Percentiles rank a stretch among this genome's conserved stretches.
These are phyloP conservation scores for Skeletonema grethae DNA, from an alignment of 108 stramenopile genomes.

Conservation along the genomic window DNA sequence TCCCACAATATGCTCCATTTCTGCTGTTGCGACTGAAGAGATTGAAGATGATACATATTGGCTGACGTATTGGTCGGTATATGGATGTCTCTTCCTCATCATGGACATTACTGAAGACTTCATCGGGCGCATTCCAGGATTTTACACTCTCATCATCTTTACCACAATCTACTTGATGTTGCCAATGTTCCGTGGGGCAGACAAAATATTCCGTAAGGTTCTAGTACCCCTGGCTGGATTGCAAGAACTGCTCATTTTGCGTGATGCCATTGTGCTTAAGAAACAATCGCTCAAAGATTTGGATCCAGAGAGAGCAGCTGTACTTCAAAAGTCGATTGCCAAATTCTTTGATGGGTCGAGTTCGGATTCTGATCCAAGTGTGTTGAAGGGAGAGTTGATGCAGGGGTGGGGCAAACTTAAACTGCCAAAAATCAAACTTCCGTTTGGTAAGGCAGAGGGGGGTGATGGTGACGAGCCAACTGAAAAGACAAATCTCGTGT, in stretches of 20 bases:
- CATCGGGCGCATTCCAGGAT: slow-evolving; percentile 59
- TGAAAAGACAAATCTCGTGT: slow-evolving; percentile 25
- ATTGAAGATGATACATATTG: slow-evolving; percentile 52
- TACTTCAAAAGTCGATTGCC: slow-evolving; percentile 41
- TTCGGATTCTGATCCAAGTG: slow-evolving; percentile 21
- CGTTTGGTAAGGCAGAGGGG: slow-evolving; percentile 27
- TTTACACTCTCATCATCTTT: slow-evolving; percentile 53
- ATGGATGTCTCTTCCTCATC: slow-evolving; percentile 51
- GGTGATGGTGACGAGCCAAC: slow-evolving; percentile 9
- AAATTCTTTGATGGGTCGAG: slow-evolving; percentile 34
- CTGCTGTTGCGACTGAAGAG: slow-evolving; percentile 48
- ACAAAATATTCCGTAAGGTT: slow-evolving; percentile 61
- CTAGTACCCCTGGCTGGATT: slow-evolving; percentile 64
- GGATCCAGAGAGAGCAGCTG: slow-evolving; percentile 30
- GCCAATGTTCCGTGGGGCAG: slow-evolving; percentile 67
- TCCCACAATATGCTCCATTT: slow-evolving; percentile 47
- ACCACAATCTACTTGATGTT: slow-evolving; percentile 59
- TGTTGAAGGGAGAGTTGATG: slow-evolving; percentile 28
- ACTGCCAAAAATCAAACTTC: slow-evolving; percentile 26
- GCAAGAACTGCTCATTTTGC: slow-evolving; percentile 56
- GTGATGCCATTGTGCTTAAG: slow-evolving; percentile 52
- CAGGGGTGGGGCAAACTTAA: slow-evolving; percentile 12
- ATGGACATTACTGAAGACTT: slow-evolving; percentile 57
- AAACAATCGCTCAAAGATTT: slow-evolving; percentile 47
- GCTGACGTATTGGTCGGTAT: slow-evolving; percentile 60